Conservation (phyloP, 768 basidiomycete genomes). For the Agaricus sinodeliciosus region DNA sequence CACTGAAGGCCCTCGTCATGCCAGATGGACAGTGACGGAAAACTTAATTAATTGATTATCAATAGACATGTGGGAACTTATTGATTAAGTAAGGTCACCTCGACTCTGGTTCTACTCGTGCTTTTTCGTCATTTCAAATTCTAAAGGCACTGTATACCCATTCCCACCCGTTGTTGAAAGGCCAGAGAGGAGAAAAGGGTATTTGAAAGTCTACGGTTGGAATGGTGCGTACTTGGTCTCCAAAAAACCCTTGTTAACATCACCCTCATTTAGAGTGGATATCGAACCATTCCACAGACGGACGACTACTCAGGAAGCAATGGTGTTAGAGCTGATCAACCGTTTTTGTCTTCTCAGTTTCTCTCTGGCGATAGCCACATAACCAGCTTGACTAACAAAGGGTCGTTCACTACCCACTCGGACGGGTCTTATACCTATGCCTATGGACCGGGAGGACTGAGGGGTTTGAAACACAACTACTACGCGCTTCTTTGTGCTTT, state of each 20-base stretch:
- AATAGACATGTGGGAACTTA: too few relatives aligned
- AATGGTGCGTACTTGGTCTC: not conserved
- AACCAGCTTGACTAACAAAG: constrained; percentile 10
- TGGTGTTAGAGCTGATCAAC: not conserved
- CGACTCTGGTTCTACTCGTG: too few relatives aligned
- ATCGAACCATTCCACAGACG: not conserved
- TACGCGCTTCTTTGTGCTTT: constrained; percentile 63
- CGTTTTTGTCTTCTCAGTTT: not conserved
- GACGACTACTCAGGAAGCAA: not conserved
- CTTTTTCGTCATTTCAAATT: too few relatives aligned
- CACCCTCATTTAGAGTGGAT: not conserved
- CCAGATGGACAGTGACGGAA: too few relatives aligned
- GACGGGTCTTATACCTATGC: constrained; percentile 54
- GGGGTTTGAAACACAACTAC: constrained; percentile 57
- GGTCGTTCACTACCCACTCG: constrained; percentile 27
- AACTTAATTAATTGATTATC: too few relatives aligned
- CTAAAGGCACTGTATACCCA: too few relatives aligned
- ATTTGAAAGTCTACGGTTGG: too few relatives aligned
- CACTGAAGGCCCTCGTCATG: too few relatives aligned
- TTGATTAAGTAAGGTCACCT: too few relatives aligned
- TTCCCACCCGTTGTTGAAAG: too few relatives aligned
- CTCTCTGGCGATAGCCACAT: not conserved
- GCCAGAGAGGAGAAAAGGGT: too few relatives aligned
- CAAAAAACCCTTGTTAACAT: not conserved
- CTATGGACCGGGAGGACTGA: constrained; percentile 66